A percentile compares a stretch with the other conserved stretches of the same genome.
Evolutionary conservation across 129 eudicot species (phyloP).

Genomic region (Chrysanthemum seticuspe): DNA sequence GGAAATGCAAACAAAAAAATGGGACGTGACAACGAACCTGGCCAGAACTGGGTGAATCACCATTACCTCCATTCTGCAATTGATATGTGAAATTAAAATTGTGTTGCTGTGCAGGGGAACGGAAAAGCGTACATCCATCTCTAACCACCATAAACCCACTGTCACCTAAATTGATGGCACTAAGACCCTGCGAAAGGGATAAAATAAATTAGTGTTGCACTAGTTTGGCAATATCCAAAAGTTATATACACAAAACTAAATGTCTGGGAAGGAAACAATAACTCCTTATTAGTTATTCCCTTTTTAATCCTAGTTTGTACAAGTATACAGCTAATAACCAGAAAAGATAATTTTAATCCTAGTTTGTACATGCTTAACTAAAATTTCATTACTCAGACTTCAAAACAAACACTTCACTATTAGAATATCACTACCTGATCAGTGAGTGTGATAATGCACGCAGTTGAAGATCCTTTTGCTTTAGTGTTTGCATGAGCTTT

Average conservation of each 20-base stretch:
- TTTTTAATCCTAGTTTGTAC: neutral
- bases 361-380: too few relatives aligned
- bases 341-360: too few relatives aligned
- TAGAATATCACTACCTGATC: slow-evolving; percentile 43
- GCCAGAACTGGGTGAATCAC: slow-evolving; percentile 79
- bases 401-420: too few relatives aligned
- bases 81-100: slow-evolving; percentile 79
- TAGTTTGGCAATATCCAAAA: neutral
- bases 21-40: slow-evolving; percentile 42
- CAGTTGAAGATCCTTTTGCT: slow-evolving; percentile 82
- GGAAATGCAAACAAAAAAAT: neutral
- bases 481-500: slow-evolving; percentile 68
- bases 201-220: neutral
- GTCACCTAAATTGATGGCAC: slow-evolving; percentile 77
- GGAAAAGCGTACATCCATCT: slow-evolving; percentile 76
- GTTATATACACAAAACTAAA: neutral
- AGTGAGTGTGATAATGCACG: slow-evolving; percentile 77
- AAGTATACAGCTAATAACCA: too few relatives aligned
- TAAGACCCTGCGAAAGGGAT: slow-evolving; percentile 48
- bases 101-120: slow-evolving; percentile 83
- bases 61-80: slow-evolving; percentile 62
- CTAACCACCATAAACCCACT: slow-evolving; percentile 83
- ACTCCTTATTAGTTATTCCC: neutral
- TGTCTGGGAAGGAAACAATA: neutral
- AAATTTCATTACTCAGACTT: too few relatives aligned